A percentile compares a stretch with the other conserved stretches of the same genome.
phyloP scores from a whole-genome alignment of 495 filamentous ascomycete genomes.

The Beverwykella pulmonaria region DNA sequence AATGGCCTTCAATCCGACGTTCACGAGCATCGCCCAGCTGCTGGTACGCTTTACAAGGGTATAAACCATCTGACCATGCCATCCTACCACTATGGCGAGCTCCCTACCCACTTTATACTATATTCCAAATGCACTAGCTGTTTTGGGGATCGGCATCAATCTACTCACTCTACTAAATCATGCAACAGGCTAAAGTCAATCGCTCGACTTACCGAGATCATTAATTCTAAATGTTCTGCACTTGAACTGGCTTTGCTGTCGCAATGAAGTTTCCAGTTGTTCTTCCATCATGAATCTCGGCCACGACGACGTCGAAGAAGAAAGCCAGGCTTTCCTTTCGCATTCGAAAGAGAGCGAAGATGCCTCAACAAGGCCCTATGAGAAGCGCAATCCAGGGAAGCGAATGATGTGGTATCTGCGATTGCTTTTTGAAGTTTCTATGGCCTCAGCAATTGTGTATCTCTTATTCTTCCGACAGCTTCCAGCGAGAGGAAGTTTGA shows the following conservation, averaged over 20 bases:
- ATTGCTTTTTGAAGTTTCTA: conserved; percentile 10
- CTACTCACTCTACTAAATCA: not conserved
- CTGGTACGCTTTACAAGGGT: no score
- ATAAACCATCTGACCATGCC: no score
- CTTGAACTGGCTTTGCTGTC: not conserved
- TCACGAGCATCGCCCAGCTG: no score
- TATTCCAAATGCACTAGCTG: not conserved
- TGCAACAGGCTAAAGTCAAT: conserved; percentile 5
- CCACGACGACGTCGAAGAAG: conserved; percentile 1
- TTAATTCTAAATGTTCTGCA: no score
- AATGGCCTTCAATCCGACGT: no score
- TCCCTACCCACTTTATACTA: no score
- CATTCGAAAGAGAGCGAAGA: conserved; percentile 3
- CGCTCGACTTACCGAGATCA: not conserved
- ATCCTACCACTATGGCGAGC: no score
- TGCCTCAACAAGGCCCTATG: not conserved
- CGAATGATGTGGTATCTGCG: conserved; percentile 10
- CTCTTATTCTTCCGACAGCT: conserved; percentile 3
- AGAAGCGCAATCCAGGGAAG: not conserved
- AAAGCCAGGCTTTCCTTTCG: conserved; percentile 12
- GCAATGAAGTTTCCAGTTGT: not conserved
- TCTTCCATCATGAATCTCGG: conserved; percentile 7
- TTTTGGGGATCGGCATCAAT: not conserved
- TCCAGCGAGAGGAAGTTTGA: conserved; percentile 7
- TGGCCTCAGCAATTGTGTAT: conserved; percentile 22